These are phyloP conservation scores for carrot (Daucus carota) DNA, from an alignment of 129 eudicot species.

Conservation along the genomic window DNA sequence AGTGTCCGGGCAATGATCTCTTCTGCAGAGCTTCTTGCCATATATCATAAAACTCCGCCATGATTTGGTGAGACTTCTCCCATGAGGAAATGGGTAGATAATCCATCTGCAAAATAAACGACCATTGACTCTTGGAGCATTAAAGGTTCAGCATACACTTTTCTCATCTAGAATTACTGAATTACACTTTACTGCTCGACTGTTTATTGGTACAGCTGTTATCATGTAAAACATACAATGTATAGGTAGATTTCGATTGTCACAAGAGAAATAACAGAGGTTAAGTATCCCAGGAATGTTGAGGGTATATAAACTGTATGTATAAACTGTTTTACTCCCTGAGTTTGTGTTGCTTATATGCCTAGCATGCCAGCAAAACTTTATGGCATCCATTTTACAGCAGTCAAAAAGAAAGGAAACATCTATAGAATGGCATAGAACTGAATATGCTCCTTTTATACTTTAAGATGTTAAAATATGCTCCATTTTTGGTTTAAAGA, in stretches of 20 bases:
- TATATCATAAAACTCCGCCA: slow-evolving; percentile 69
- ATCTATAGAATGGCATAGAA: not conserved
- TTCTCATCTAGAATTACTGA: not conserved
- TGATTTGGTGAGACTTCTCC: slow-evolving; percentile 71
- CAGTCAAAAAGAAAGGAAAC: no score
- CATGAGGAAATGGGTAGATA: slow-evolving; percentile 79
- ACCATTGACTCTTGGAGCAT: not conserved
- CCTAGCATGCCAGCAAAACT: not conserved
- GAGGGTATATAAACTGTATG: not conserved
- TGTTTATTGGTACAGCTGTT: not conserved
- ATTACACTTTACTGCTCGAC: not conserved
- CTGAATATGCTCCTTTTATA: not conserved
- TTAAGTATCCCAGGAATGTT: not conserved
- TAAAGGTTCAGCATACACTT: not conserved
- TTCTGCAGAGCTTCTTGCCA: slow-evolving; percentile 74
- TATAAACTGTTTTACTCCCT: not conserved
- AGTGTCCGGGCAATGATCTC: slow-evolving; percentile 84
- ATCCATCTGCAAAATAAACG: slow-evolving; percentile 56
- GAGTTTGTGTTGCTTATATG: not conserved
- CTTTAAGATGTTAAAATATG: not conserved
- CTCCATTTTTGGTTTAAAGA: no score
- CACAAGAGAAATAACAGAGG: not conserved
- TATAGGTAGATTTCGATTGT: not conserved
- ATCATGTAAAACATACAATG: not conserved
- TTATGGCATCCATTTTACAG: no score